Base-by-base conservation (phyloP, 2,329 filamentous ascomycete genomes). In the Aureobasidium sp. region DNA sequence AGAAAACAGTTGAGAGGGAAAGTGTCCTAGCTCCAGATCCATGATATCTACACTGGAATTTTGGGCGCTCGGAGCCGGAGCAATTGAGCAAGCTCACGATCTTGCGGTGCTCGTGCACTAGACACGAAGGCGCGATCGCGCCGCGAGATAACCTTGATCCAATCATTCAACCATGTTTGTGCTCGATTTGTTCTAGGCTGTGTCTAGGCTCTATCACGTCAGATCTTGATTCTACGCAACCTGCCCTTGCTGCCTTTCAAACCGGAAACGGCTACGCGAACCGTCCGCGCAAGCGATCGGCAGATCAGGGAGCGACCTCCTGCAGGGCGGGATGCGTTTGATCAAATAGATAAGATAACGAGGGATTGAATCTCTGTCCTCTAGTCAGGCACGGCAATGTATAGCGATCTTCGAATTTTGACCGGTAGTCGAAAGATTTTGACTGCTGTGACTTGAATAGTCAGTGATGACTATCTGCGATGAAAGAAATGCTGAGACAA, bases 31-130 rank as follows among this genome's bases (percentile, higher is more conserved):
- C 57, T 50, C 26, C 34, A 23, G 27, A 20, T 60, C 57, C 34
- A 60, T 60, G 57, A 60, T 60, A 60, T 50, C 46, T 50, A 60
- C 46, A 60, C 53, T 57, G 46, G 37, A 57, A 46, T 37, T 60
- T 60, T 60, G 44, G 57, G 42, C 55, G n/a, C 27, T 37, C 42
- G 55, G 55, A 48, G 29, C 55, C 53, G 53, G 53, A 34, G 56
- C 26, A n/a, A 47, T 36, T 47, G 55, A 26, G 42, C 20, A 47
- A 60, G 29, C 44, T 41, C 29, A 32, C 57, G 46, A 60, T 60
- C 44, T 50, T 15, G 7, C 9, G 5, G 15, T 6, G 46, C 41
- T 26, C 39, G 39, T 57, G 53, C 41, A 52, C 29, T 37, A 42
- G 46, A 60, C 57, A 50, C 34, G 57, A 51, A 10, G 27, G 37